phyloP scores from a whole-genome alignment of 768 basidiomycete genomes.

The Glaciozyma martinii region DNA sequence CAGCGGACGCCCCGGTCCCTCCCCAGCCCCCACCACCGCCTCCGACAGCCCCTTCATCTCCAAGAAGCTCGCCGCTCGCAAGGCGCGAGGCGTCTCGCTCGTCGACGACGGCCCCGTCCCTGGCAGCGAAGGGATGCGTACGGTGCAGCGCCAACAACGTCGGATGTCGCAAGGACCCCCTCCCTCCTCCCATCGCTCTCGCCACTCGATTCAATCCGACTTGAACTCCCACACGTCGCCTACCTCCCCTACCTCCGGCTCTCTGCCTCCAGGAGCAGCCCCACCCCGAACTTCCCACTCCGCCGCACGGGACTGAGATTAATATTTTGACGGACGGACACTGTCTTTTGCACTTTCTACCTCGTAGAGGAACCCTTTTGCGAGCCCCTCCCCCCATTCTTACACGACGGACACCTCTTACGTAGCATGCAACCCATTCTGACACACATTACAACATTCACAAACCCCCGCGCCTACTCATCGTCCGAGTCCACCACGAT shows the following conservation, averaged over 20 bases:
- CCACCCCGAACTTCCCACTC: neutral
- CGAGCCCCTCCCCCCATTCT: neutral
- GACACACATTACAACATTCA: neutral
- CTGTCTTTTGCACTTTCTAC: too few species aligned
- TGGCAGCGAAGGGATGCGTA: slow-evolving; percentile 35
- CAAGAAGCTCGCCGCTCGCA: slow-evolving; percentile 15
- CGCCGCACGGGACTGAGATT: too few species aligned
- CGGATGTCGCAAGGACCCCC: neutral
- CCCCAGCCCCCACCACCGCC: neutral
- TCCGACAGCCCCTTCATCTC: slow-evolving; percentile 1
- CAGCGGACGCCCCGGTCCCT: neutral
- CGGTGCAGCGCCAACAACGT: slow-evolving; percentile 16
- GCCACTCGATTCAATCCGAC: slow-evolving; percentile 1
- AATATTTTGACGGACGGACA: too few species aligned
- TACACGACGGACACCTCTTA: too few species aligned
- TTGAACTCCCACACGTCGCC: too few species aligned
- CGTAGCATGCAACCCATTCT: neutral
- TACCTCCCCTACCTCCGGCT: neutral
- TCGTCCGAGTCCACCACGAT: slow-evolving; percentile 20
- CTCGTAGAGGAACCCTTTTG: neutral
- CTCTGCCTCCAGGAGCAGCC: slow-evolving; percentile 2
- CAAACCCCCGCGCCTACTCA: neutral
- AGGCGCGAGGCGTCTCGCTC: slow-evolving; percentile 60
- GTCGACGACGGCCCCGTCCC: slow-evolving; percentile 78
- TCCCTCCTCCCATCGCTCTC: neutral